phyloP scores from a whole-genome alignment of 1,284 basidiomycete genomes.

The Sparassis latifolia region DNA sequence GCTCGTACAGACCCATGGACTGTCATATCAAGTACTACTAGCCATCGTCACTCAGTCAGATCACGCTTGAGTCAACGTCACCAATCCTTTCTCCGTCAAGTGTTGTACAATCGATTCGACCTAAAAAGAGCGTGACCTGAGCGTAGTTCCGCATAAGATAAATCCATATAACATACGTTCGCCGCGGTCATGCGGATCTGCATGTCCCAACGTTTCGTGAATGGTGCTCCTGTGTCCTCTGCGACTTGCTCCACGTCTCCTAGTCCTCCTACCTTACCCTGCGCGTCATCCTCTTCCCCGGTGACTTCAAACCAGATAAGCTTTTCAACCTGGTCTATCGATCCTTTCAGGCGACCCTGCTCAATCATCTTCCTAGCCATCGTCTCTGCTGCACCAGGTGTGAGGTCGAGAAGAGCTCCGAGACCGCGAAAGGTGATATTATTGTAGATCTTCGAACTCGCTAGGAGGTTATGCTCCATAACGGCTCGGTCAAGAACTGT shows the following conservation, averaged over 20 bases:
- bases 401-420: constrained; percentile 79
- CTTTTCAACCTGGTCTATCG: constrained; percentile 90
- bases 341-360: constrained; percentile 85
- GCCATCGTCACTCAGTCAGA: too few species aligned
- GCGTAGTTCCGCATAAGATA: background rate
- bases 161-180: constrained; percentile 47
- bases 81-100: constrained; percentile 61
- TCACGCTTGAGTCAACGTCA: constrained; percentile 33
- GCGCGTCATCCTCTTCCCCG: constrained; percentile 80
- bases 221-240: constrained; percentile 83
- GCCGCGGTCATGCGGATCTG: constrained; percentile 82
- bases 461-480: constrained; percentile 96
- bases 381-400: constrained; percentile 84
- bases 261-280: constrained; percentile 87
- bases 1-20: constrained; percentile 2
- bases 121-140: constrained; percentile 27
- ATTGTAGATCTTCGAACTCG: constrained; percentile 91
- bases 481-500: constrained; percentile 97
- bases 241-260: constrained; percentile 78
- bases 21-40: too few species aligned
- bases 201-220: constrained; percentile 88
- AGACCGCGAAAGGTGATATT: constrained; percentile 91
- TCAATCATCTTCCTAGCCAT: constrained; percentile 97
- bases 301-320: constrained; percentile 87
- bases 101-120: constrained; percentile 80